These are phyloP conservation scores for Gossypium rotundifolium DNA, from an alignment of 345 rosid genomes.

Conservation along the genomic window DNA sequence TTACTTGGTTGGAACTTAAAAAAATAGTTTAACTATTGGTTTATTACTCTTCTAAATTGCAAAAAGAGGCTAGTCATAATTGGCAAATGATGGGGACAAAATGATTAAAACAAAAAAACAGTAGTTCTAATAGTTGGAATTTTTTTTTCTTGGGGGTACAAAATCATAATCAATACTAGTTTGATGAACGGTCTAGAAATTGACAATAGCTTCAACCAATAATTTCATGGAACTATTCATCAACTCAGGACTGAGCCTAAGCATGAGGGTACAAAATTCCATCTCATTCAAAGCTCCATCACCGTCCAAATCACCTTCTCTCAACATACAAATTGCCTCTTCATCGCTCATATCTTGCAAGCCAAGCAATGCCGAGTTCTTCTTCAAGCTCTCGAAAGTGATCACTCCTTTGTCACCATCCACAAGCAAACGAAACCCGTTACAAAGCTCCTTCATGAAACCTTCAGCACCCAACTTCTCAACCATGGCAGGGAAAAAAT, in stretches of 20 bases:
- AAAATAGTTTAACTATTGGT: too few relatives aligned
- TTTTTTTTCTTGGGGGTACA: neutral
- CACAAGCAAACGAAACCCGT: constrained; percentile 47
- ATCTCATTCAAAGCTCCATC: constrained; percentile 49
- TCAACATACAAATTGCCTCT: constrained; percentile 39
- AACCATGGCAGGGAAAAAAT: constrained; percentile 53
- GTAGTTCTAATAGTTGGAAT: neutral
- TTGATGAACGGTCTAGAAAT: neutral
- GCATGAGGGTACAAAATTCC: constrained; percentile 67
- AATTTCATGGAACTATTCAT: constrained; percentile 32
- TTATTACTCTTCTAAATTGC: neutral
- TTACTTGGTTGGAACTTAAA: too few relatives aligned
- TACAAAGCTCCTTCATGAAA: constrained; percentile 49
- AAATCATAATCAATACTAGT: neutral
- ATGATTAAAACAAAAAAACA: neutral
- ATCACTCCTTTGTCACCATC: constrained; percentile 43
- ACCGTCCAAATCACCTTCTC: constrained; percentile 58
- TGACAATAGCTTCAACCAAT: constrained; percentile 32
- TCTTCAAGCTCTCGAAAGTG: constrained; percentile 52
- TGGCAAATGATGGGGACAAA: neutral
- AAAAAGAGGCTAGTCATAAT: neutral
- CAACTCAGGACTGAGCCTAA: constrained; percentile 54
- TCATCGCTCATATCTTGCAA: constrained; percentile 43
- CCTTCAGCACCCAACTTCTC: constrained; percentile 51
- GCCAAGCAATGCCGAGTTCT: constrained; percentile 35